These are phyloP conservation scores for Sechiopsis laciniata DNA, from an alignment of 306 rosid species.

Conservation along the genomic window DNA sequence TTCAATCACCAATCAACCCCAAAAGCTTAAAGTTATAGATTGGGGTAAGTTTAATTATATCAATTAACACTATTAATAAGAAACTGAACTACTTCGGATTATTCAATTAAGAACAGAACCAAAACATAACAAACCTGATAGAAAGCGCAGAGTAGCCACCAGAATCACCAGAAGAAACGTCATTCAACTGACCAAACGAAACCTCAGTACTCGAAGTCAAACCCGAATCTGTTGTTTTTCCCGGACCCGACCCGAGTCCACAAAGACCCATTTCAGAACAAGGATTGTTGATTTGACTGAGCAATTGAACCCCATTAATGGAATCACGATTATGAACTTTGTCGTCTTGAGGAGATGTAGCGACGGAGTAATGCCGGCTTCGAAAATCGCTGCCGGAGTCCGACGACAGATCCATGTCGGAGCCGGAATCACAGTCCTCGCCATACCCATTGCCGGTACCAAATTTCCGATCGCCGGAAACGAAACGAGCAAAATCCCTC, in stretches of 20 bases:
- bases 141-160: slow-evolving; percentile 70
- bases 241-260: background rate
- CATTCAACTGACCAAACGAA: slow-evolving; percentile 56
- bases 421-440: slow-evolving; percentile 50
- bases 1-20: no score
- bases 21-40: no score
- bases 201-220: slow-evolving; percentile 75
- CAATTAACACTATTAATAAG: no score
- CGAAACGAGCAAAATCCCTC: background rate
- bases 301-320: background rate
- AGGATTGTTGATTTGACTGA: background rate
- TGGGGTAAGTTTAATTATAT: no score
- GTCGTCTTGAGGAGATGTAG: slow-evolving; percentile 16
- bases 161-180: slow-evolving; percentile 54
- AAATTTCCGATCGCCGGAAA: slow-evolving; percentile 37
- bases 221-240: slow-evolving; percentile 30
- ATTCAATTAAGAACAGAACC: no score
- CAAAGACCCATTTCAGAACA: background rate
- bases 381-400: slow-evolving; percentile 10
- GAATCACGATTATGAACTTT: background rate
- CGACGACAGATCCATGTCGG: slow-evolving; percentile 47
- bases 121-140: slow-evolving; percentile 44
- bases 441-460: slow-evolving; percentile 35
- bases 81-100: slow-evolving; percentile 21
- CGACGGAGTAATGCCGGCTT: slow-evolving; percentile 6